Evolutionary conservation across 2,329 filamentous ascomycete genomes (phyloP).

Genomic region (Fusarium coffeatum): DNA sequence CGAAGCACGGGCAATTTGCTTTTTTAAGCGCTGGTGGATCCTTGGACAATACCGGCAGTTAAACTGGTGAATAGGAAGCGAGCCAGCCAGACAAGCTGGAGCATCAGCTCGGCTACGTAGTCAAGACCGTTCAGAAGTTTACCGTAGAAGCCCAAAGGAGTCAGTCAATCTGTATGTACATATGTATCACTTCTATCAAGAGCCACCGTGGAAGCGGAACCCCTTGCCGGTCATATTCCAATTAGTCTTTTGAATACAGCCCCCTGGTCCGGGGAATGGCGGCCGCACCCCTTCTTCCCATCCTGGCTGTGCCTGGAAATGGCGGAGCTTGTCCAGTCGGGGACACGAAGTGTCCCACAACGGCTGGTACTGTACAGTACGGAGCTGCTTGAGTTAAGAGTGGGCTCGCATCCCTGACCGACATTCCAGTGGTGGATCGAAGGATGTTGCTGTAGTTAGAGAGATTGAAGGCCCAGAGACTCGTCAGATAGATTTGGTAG

Average conservation of each 20-base stretch:
- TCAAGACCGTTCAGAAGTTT: slow-evolving; percentile 30
- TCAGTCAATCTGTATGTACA: slow-evolving; percentile 40
- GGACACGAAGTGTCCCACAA: slow-evolving; percentile 38
- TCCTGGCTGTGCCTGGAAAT: slow-evolving; percentile 44
- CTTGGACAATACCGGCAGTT: slow-evolving; percentile 41
- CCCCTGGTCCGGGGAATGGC: slow-evolving; percentile 45
- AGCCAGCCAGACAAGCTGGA: slow-evolving; percentile 35
- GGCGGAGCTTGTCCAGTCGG: slow-evolving; percentile 36
- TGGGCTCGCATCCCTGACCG: slow-evolving; percentile 49
- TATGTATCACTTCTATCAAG: slow-evolving; percentile 35
- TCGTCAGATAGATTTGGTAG: slow-evolving; percentile 44
- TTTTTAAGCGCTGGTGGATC: slow-evolving; percentile 33
- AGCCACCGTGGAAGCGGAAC: slow-evolving; percentile 49
- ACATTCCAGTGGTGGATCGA: slow-evolving; percentile 47
- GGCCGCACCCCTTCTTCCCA: slow-evolving; percentile 40
- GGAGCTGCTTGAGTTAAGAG: slow-evolving; percentile 17
- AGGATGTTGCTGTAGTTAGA: slow-evolving; percentile 48
- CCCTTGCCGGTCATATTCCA: slow-evolving; percentile 45
- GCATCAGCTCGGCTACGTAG: slow-evolving; percentile 35
- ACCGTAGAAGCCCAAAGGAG: slow-evolving; percentile 20
- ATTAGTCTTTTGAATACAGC: slow-evolving; percentile 34
- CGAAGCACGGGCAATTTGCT: slow-evolving; percentile 34
- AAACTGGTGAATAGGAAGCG: slow-evolving; percentile 37
- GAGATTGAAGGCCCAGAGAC: slow-evolving; percentile 48
- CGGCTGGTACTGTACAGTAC: slow-evolving; percentile 28